A percentile compares a stretch with the other conserved stretches of the same genome.
Evolutionary conservation across 768 basidiomycete species (phyloP).

Genomic region (Leucosporidium creatinivorum): DNA sequence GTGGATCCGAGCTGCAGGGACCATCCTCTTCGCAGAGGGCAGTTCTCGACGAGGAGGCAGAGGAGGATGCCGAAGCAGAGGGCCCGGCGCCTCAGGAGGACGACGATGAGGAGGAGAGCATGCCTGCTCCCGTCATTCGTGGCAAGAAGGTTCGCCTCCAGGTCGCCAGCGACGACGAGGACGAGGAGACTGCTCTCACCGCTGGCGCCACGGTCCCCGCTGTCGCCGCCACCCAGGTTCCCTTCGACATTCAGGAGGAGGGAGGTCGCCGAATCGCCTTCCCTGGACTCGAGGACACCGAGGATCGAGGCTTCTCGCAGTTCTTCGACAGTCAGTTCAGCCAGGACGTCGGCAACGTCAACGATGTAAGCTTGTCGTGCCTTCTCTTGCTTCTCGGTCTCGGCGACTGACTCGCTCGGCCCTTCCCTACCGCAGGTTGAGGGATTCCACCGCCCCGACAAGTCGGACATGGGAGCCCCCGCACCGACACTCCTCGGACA

Average conservation of each 20-base stretch:
- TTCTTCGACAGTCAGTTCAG: slow-evolving; percentile 31
- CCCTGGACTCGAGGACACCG: slow-evolving; percentile 9
- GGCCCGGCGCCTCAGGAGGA: slow-evolving; percentile 12
- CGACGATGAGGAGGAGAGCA: slow-evolving; percentile 3
- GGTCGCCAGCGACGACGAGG: slow-evolving; percentile 7
- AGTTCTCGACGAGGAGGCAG: background rate
- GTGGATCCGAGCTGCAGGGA: background rate
- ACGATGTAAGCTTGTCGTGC: background rate
- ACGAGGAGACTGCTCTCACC: slow-evolving; percentile 1
- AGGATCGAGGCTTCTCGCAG: slow-evolving; percentile 28
- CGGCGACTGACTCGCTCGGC: background rate
- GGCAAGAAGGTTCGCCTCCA: background rate
- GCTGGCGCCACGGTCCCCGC: background rate
- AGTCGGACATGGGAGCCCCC: background rate
- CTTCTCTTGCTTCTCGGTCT: background rate
- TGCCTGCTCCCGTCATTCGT: background rate
- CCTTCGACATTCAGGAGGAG: background rate
- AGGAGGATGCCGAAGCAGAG: background rate
- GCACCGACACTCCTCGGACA: slow-evolving; percentile 15
- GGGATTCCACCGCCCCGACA: slow-evolving; percentile 20
- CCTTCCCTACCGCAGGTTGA: slow-evolving; percentile 3
- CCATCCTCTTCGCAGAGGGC: too few species aligned
- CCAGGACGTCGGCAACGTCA: slow-evolving; percentile 13
- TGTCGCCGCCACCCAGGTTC: background rate
- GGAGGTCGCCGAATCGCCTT: slow-evolving; percentile 5